Conservation (phyloP, 164 flowering plant species). For the Magnolia kwangsiensis region DNA sequence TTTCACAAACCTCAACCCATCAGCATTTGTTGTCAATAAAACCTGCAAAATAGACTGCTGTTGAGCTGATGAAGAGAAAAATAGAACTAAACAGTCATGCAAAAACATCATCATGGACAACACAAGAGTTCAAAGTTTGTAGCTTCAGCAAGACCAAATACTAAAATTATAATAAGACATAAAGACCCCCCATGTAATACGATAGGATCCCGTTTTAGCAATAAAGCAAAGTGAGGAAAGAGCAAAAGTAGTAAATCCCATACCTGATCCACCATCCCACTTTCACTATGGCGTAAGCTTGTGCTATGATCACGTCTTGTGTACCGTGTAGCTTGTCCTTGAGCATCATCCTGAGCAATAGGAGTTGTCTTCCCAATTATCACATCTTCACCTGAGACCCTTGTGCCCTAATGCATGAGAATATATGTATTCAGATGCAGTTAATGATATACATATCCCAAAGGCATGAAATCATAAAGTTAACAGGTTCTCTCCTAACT, state of each 20-base stretch:
- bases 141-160: background rate
- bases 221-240: background rate
- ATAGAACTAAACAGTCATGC: too few relatives aligned
- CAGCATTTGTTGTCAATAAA: conserved; percentile 90
- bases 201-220: background rate
- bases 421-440: background rate
- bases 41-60: conserved; percentile 41
- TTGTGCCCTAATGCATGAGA: conserved; percentile 55
- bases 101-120: background rate
- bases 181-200: background rate
- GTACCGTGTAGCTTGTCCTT: conserved; percentile 76
- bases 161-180: background rate
- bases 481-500: conserved; percentile 18
- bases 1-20: conserved; percentile 94
- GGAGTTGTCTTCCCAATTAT: conserved; percentile 97
- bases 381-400: conserved; percentile 96
- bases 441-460: background rate
- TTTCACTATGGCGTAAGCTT: conserved; percentile 95
- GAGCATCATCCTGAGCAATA: conserved; percentile 81
- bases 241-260: background rate
- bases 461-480: background rate
- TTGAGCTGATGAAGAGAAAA: background rate
- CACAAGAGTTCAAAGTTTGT: background rate
- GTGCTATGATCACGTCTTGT: conserved; percentile 92
- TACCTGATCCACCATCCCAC: conserved; percentile 94